Evolutionary conservation across 768 basidiomycete genomes (phyloP), one percentile per base, ranked within the genome.

Genomic region (Pleurotus tuber-regium): DNA sequence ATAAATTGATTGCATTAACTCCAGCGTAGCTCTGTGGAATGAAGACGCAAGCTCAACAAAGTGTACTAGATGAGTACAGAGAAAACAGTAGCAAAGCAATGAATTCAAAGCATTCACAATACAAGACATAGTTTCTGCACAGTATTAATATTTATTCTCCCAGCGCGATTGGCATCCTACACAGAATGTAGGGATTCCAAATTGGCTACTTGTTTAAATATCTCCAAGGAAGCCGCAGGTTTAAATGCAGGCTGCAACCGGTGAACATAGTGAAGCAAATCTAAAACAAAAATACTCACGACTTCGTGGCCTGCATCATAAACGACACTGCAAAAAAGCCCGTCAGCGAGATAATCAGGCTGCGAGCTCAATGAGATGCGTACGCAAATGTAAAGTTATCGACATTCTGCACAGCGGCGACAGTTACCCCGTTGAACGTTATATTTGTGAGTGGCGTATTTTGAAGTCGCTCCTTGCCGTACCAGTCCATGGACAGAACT

Each of bases 321-420:
- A n/a, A n/a, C n/a, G 0, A 87, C 74, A 7, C 82, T 71, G 54
- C 83, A 83, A 33, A 21, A 39, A 12, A 16, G 50, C 24, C 12
- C 8, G 46, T 14, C 48, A 24, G 24, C 35, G 25, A 9, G 23
- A 42, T 12, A 21, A 16, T 7, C 39, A 29, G 7, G 4, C 16
- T 8, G 23, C 33, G 12, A 24, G 46, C 21, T 4, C 8, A 23
- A 25, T 50, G 18, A 3, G 41, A 8, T 2, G 75, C 83, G 58
- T 52, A 84, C 83, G 82, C 85, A 62, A 86, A 87, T 0, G 79
- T 71, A 59, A 86, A 85, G 53, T 83, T 82, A 54, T 80, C 82
- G 28, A 86, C 78, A 44, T 85, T 84, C 61, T 82, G 76, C 14
- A 84, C 72, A 0, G 82, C 77, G 0, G 81, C 84, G 4, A 86